Conservation (phyloP, 2,329 filamentous ascomycete genomes). For the Clarireedia monteithiana region DNA sequence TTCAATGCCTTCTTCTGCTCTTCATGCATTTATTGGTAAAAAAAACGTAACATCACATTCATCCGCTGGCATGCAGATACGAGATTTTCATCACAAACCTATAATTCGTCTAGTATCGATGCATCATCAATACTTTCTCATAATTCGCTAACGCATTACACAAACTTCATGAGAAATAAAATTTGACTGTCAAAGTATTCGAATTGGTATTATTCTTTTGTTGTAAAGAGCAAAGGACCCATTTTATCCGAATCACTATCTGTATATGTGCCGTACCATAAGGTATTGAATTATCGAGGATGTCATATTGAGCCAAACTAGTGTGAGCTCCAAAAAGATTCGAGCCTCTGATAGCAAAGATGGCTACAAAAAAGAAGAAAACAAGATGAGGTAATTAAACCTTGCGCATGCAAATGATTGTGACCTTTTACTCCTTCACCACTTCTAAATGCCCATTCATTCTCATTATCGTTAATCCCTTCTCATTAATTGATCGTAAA, state of each 20-base stretch:
- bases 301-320: constrained; percentile 14
- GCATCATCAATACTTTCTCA: not conserved
- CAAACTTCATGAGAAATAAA: not conserved
- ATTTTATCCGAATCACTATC: constrained; percentile 9
- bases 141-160: not conserved
- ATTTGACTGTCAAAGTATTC: not conserved
- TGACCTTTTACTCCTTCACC: constrained; percentile 12
- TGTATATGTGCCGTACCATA: constrained; percentile 17
- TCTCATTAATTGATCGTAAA: constrained; percentile 10
- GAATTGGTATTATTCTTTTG: constrained; percentile 5
- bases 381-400: constrained; percentile 4
- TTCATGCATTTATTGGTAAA: too few species aligned
- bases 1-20: too few species aligned
- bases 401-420: constrained; percentile 15
- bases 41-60: too few species aligned
- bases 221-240: constrained; percentile 1
- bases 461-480: constrained; percentile 4
- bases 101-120: not conserved
- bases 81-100: not conserved
- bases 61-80: not conserved
- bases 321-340: constrained; percentile 17
- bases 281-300: constrained; percentile 15
- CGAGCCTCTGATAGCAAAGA: constrained; percentile 7
- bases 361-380: constrained; percentile 2
- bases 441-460: constrained; percentile 10